Conservation (phyloP, 495 filamentous ascomycete genomes). For the Halenospora varia region DNA sequence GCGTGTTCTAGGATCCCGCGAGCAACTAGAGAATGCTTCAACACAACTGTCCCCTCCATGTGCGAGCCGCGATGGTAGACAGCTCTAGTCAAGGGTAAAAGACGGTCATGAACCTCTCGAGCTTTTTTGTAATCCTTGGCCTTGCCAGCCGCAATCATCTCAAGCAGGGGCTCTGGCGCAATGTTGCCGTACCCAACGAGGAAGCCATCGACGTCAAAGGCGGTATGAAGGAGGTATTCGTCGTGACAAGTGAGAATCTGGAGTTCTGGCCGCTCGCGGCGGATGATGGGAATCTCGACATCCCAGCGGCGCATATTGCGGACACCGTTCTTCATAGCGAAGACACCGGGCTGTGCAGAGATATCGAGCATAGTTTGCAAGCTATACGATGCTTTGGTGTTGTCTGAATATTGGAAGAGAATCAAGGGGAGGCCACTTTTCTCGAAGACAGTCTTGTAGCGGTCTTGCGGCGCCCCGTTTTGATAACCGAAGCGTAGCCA, state of each 20-base stretch:
- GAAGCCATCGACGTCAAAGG: slow-evolving; percentile 34
- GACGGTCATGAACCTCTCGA: slow-evolving; percentile 29
- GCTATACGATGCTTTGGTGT: slow-evolving; percentile 34
- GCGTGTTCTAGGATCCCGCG: slow-evolving; percentile 31
- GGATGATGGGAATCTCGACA: slow-evolving; percentile 34
- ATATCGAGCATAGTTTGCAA: slow-evolving; percentile 36
- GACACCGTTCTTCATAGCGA: slow-evolving; percentile 38
- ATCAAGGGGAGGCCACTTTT: slow-evolving; percentile 30
- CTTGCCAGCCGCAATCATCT: slow-evolving; percentile 33
- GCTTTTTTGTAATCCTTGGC: slow-evolving; percentile 32
- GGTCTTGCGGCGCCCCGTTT: slow-evolving; percentile 32
- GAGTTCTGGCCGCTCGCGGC: slow-evolving; percentile 28
- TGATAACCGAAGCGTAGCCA: slow-evolving; percentile 38
- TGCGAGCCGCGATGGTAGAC: slow-evolving; percentile 35
- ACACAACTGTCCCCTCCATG: slow-evolving; percentile 33
- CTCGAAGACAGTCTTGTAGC: slow-evolving; percentile 32
- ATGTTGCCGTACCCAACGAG: slow-evolving; percentile 38
- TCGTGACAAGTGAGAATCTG: slow-evolving; percentile 35
- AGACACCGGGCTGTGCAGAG: slow-evolving; percentile 30
- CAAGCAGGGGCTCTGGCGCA: slow-evolving; percentile 31
- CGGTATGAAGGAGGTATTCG: slow-evolving; percentile 34
- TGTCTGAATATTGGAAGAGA: slow-evolving; percentile 36
- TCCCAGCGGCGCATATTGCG: slow-evolving; percentile 38
- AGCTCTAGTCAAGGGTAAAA: slow-evolving; percentile 26
- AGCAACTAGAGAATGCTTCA: slow-evolving; percentile 33